phyloP scores from a whole-genome alignment of 2,329 filamentous ascomycete species.

The Neophaeococcomyces aloes region DNA sequence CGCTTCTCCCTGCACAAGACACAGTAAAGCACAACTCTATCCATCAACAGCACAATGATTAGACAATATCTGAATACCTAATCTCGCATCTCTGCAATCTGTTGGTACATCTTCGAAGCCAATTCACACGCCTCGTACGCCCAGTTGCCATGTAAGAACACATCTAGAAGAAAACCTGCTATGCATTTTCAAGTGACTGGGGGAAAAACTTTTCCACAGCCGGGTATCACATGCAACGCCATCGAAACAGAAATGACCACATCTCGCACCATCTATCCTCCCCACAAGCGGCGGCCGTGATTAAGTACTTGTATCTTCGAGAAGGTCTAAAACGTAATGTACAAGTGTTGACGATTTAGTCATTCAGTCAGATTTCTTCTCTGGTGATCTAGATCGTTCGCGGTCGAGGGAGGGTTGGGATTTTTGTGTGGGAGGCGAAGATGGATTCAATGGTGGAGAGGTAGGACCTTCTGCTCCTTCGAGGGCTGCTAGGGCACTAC shows the following conservation, averaged over 20 bases:
- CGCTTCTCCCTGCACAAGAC: background rate
- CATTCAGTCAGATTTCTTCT: slow-evolving; percentile 24
- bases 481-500: slow-evolving; percentile 38
- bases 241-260: background rate
- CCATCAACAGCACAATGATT: slow-evolving; percentile 7
- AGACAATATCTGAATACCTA: slow-evolving; percentile 7
- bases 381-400: slow-evolving; percentile 34
- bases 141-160: no score
- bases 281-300: slow-evolving; percentile 5
- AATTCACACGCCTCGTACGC: no score
- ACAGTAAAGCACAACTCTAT: slow-evolving; percentile 1
- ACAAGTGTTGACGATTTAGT: slow-evolving; percentile 14
- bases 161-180: slow-evolving; percentile 8
- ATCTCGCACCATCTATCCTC: slow-evolving; percentile 1
- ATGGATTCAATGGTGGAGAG: slow-evolving; percentile 39
- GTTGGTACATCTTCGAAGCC: slow-evolving; percentile 7
- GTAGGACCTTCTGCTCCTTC: slow-evolving; percentile 37
- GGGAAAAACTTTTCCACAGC: slow-evolving; percentile 1
- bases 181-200: slow-evolving; percentile 4
- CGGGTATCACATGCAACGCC: slow-evolving; percentile 10
- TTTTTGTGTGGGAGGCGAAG: slow-evolving; percentile 38
- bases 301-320: slow-evolving; percentile 7
- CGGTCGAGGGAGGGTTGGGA: slow-evolving; percentile 36
- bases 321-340: slow-evolving; percentile 13
- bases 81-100: slow-evolving; percentile 1